Evolutionary conservation across 2,329 filamentous ascomycete species (phyloP).

Genomic region (Penicillium italicum): DNA sequence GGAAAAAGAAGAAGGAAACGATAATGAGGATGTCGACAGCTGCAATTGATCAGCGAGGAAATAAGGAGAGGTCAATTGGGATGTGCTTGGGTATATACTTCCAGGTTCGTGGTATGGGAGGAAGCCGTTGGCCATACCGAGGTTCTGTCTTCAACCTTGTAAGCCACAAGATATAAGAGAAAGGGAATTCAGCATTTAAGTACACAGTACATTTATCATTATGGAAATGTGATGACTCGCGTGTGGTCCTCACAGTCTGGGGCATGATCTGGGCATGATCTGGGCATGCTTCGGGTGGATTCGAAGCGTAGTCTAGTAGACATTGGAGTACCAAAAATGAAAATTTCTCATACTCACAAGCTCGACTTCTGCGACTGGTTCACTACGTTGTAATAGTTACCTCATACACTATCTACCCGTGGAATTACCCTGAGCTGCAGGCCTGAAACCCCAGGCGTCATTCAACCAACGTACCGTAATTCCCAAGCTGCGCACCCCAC

Average conservation of each 20-base stretch:
- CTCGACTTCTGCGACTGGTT: neutral
- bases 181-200: no score
- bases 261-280: neutral
- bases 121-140: slow-evolving; percentile 27
- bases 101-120: slow-evolving; percentile 42
- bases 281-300: neutral
- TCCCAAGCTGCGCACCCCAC: no score
- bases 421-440: no score
- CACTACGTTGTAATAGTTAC: neutral
- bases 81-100: slow-evolving; percentile 26
- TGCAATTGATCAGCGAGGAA: slow-evolving; percentile 17
- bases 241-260: neutral
- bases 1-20: slow-evolving; percentile 47
- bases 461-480: no score
- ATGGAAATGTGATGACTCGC: neutral
- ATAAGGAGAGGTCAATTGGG: neutral
- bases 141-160: neutral
- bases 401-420: neutral
- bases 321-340: neutral
- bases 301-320: neutral
- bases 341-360: neutral
- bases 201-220: no score
- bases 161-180: neutral
- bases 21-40: slow-evolving; percentile 43
- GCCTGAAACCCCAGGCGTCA: no score